Evolutionary conservation across 306 rosid genomes (phyloP), one percentile per base, ranked within the genome.

Genomic region (Sesbania bispinosa): DNA sequence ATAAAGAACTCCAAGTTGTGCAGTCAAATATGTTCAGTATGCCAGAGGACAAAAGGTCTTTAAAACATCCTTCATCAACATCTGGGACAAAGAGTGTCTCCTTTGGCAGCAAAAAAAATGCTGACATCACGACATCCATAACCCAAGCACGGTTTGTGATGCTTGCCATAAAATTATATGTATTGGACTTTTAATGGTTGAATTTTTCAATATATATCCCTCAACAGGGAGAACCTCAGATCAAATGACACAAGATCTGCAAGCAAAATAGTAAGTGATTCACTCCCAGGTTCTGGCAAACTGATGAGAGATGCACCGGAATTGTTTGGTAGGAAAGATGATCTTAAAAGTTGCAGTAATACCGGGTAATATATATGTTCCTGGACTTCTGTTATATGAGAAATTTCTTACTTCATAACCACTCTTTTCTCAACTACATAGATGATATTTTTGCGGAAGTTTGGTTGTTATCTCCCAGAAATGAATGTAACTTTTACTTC

Each of bases 121-220:
- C 80, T 62, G 75, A 80, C 54, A 66, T 54, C 70, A 77, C 47
- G 57, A 74, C 58, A 63, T 65, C 81, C 52, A 63, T 79, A 67
- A 51, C 54, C 55, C 85, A 77, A 63, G 83, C 72, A 42, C 52
- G 71, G 93, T 88, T 47, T 27, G 89, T 72, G 36, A 55, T 65
- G 67, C 69, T 75, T 53, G 24, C 38, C 50, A 39, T 67, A 26
- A 67, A 64, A 69, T 14, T 79, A 38, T 67, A 50, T 20, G 68
- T 42, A 26, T 65, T 75, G 73, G 7, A 19, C 32, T 80, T 73
- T 65, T 23, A 51, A 50, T 74, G 65, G 18, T 67, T 23, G 70
- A 42, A 60, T 81, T 68, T 42, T 67, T 65, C 5, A 35, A 67
- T 71, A 58, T 74, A 19, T 65, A 54, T 58, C 67, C 62, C 76